These are phyloP conservation scores for Mycena sp. DNA, from an alignment of 1,284 basidiomycete species.

Conservation along the genomic window DNA sequence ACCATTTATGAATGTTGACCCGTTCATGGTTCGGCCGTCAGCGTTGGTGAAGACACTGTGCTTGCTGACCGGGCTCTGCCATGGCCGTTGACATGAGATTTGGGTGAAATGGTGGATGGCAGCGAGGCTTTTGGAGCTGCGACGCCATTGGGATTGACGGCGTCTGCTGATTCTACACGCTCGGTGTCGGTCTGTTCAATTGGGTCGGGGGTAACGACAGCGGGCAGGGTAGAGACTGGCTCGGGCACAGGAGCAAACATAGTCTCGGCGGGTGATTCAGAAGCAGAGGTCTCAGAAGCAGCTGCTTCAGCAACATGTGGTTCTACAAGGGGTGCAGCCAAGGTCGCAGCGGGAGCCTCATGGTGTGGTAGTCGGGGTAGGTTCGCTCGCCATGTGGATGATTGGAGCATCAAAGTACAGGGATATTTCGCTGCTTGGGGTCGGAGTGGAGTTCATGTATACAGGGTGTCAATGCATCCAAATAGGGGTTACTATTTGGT, in stretches of 20 bases:
- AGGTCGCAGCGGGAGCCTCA: too few relatives aligned
- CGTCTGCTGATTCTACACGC: slow-evolving; percentile 11
- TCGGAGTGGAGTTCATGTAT: slow-evolving; percentile 26
- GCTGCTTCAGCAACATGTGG: neutral
- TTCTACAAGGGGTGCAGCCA: slow-evolving; percentile 3
- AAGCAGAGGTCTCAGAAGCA: neutral
- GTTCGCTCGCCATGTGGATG: slow-evolving; percentile 11
- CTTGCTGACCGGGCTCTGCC: slow-evolving; percentile 27
- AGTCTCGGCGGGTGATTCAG: neutral
- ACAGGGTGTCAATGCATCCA: neutral
- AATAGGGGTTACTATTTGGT: too few relatives aligned
- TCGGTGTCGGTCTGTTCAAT: slow-evolving; percentile 18
- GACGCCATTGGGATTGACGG: slow-evolving; percentile 14
- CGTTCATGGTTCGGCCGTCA: slow-evolving; percentile 44
- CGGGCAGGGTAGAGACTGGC: slow-evolving; percentile 1
- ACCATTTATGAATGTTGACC: slow-evolving; percentile 59
- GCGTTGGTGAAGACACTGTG: slow-evolving; percentile 43
- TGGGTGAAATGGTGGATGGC: slow-evolving; percentile 10
- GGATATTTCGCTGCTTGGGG: slow-evolving; percentile 46
- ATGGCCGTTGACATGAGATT: slow-evolving; percentile 14
- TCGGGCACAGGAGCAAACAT: neutral
- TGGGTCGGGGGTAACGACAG: too few relatives aligned
- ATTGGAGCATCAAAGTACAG: slow-evolving; percentile 33
- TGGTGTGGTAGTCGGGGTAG: neutral
- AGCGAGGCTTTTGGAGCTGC: slow-evolving; percentile 14